Base-by-base conservation (phyloP, 805 yeast species). In the Pichia thaimueangensis region DNA sequence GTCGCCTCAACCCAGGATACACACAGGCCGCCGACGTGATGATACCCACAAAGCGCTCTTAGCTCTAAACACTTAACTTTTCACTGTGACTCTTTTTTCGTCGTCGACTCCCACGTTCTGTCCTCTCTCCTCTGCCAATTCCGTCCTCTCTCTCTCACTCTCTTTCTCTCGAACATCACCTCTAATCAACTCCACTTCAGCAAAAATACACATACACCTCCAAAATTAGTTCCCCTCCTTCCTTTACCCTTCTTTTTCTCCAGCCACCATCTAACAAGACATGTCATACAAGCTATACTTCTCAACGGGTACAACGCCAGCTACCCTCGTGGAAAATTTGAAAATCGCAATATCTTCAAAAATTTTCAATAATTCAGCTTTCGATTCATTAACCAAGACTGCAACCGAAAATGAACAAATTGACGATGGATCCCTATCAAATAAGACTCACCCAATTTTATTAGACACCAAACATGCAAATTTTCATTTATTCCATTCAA, bases 401-500 rank as follows among this genome's bases (percentile, higher is more conserved):
- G 34, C 41, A 6, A 25, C 33, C n/a, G 41, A 48, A 13, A 36
- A 15, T 22, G 37, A 32, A 11, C 41, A 44, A 22, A 22, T 43
- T 20, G 34, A 39, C 19, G 41, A 41, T 21, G 31, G 35, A 6
- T 9, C 37, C 6, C 34, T 43, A 7, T 23, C 32, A 12, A 42
- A 47, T n/a, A 25, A 22, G 11, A 25, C 48, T 41, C 25, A 48
- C 54, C 24, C 39, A 40, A 5, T 47, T 62, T 37, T 51, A 42
- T 20, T 41, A 7, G 63, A 71, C 47, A 43, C 59, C 6, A 68
- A 68, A 47, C 22, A 40, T 19, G 58, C 68, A 30, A 60, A 62
- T 6, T 71, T 77, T 41, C 74, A 71, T 51, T 67, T 83, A 47
- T 62, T 69, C 44, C 86, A 82, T 59, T 69, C 86, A 17, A 80